Evolutionary conservation across 148 eudicot species (phyloP).

Genomic region (Dianthus caryophyllus): DNA sequence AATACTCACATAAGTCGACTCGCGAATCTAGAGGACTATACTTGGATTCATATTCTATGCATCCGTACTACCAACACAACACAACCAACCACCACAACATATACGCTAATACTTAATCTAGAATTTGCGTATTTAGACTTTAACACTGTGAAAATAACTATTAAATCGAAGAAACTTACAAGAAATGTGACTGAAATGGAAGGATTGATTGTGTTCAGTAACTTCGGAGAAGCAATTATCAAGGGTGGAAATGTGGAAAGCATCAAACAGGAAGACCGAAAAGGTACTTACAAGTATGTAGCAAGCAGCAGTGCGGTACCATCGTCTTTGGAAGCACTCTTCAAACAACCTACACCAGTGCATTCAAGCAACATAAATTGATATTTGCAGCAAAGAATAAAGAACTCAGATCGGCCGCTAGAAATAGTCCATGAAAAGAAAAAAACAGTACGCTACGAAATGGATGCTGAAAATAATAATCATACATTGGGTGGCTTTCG

Average conservation of each 20-base stretch:
- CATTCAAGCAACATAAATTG: background rate
- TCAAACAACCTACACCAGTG: slow-evolving; percentile 72
- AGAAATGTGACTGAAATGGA: too few species aligned
- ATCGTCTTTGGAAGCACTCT: slow-evolving; percentile 91
- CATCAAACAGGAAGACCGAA: slow-evolving; percentile 1
- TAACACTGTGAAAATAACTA: too few species aligned
- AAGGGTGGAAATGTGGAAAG: background rate
- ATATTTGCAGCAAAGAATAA: slow-evolving; percentile 1
- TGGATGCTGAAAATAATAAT: background rate
- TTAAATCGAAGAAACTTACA: too few species aligned
- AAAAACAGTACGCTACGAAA: background rate
- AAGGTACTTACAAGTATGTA: slow-evolving; percentile 76
- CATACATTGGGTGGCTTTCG: slow-evolving; percentile 80
- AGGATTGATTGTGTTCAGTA: background rate
- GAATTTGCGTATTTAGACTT: too few species aligned
- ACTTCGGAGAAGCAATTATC: background rate
- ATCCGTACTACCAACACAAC: too few species aligned
- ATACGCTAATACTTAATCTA: too few species aligned
- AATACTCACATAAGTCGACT: too few species aligned
- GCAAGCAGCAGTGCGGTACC: slow-evolving; percentile 98
- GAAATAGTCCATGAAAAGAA: background rate
- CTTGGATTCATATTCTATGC: too few species aligned
- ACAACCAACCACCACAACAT: too few species aligned
- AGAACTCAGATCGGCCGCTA: too few species aligned
- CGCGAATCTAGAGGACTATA: too few species aligned